Conservation (phyloP, 345 rosid species). For the Eucalyptus virginea region DNA sequence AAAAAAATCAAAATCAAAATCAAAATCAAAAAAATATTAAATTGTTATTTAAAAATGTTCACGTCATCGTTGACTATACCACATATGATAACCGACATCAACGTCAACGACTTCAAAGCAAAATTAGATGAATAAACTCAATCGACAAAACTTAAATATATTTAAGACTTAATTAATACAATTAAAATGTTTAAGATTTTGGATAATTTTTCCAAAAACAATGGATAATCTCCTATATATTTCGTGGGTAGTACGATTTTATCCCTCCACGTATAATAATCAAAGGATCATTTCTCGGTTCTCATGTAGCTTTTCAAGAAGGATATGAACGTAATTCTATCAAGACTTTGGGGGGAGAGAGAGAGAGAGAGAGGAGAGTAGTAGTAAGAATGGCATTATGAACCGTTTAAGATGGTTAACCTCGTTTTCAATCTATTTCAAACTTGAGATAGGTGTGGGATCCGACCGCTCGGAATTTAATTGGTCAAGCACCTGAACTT, state of each 20-base stretch:
- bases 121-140: no score
- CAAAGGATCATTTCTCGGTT: background rate
- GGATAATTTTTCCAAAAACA: background rate
- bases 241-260: background rate
- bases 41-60: no score
- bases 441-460: background rate
- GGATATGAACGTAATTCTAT: background rate
- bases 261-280: background rate
- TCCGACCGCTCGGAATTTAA: background rate
- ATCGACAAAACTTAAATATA: background rate
- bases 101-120: no score
- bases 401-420: background rate
- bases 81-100: no score
- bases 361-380: background rate
- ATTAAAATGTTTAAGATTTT: no score
- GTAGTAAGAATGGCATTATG: background rate
- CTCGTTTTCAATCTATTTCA: background rate
- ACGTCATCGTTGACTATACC: accelerated
- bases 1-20: accelerated
- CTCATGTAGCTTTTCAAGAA: background rate
- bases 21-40: accelerated
- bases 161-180: no score
- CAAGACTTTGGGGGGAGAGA: no score
- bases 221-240: background rate
- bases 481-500: background rate